Evolutionary conservation across 176 grass and related monocot genomes (phyloP).

Genomic region (Hordeum vulgare): MorexV3_pseudomolecules_assembly NC_058524.1:467703000-467703499

Average conservation of each 20-base stretch:
- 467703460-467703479: conserved; percentile 46
- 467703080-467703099: background rate
- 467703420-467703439: conserved; percentile 44
- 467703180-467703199: conserved; percentile 50
- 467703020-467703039: background rate
- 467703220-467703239: conserved; percentile 50
- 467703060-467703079: conserved; percentile 8
- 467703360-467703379: background rate
- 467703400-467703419: conserved; percentile 42
- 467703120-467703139: conserved; percentile 14
- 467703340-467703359: conserved; percentile 39
- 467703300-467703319: conserved; percentile 64
- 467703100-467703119: background rate
- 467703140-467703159: conserved; percentile 9
- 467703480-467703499: conserved; percentile 58
- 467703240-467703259: conserved; percentile 58
- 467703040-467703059: conserved; percentile 2
- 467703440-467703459: conserved; percentile 69
- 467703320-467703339: conserved; percentile 51
- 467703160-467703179: conserved; percentile 39
- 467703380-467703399: background rate
- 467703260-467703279: conserved; percentile 47
- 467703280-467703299: conserved; percentile 58
- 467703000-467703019: conserved; percentile 5
- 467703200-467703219: conserved; percentile 59